Base-by-base conservation (phyloP, 1,284 basidiomycete genomes). In the Apiotrichum gamsii region DNA sequence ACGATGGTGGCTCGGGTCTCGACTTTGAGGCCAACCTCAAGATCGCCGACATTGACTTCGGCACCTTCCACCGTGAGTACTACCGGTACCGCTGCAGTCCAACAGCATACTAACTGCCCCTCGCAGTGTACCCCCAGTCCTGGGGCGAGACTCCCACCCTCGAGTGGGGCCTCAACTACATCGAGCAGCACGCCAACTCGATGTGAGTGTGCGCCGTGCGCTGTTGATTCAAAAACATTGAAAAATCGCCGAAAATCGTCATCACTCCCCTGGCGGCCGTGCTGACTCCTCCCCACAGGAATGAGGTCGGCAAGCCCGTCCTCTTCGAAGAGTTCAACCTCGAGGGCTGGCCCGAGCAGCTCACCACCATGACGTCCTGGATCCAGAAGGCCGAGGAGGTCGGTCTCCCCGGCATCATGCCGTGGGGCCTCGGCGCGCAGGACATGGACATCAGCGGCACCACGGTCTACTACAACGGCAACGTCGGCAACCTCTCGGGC, bases 1-100 rank as follows among this genome's bases (percentile, higher is more conserved):
- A 77, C 63, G 77, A 81, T 44, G 80, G 79, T 0, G 72, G 77
- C 73, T 76, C 76, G 25, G n/a, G 52, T 9, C 19, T 38, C 20
- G 33, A 21, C 39, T 33, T 45, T 35, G 40, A 47, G 16, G 47
- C 39, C 19, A 49, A 38, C 19, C 32, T 49, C 10, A 18, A 34
- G n/a, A 38, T 49, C 11, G 8, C 39, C 16, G 43, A 33, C 36
- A 38, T 49, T 14, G 47, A 49, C 32, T 43, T 42, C 23, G 47
- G 47, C 30, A 49, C 47, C 16, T 49, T 49, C 35, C 47, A 49
- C 35, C 23, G 36, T n/a, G n/a, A n/a, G n/a, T n/a, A n/a, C n/a
- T n/a, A n/a, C n/a, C n/a, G n/a, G n/a, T n/a, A n/a, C n/a, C n/a
- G n/a, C n/a, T n/a, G n/a, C n/a, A n/a, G n/a, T n/a, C n/a, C n/a